Base-by-base conservation (phyloP, 2,329 filamentous ascomycete species). In the Fusarium verrucosum region DNA sequence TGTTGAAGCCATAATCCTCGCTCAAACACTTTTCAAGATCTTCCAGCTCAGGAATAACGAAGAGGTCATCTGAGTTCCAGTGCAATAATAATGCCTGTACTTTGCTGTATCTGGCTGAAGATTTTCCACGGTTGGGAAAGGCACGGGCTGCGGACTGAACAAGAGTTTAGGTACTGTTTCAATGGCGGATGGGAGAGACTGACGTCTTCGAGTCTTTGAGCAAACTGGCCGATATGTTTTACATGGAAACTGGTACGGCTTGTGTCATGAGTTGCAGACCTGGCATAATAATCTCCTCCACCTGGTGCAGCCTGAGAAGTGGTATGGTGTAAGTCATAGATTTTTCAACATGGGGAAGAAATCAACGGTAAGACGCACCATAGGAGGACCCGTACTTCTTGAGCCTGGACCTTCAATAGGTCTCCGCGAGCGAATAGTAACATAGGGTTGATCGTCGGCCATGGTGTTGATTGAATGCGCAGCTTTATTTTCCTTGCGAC, bases 161-260 rank as follows among this genome's bases (percentile, higher is more conserved):
- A 40, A 25, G 30, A 42, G 23, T 42, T 69, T 53, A 62, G 62
- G 47, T 23, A 17, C 10, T 32, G 30, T 4, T 17, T 7, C 17
- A 20, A 19, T 43, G 28, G 46, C 22, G 22, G 52, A 50, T 26
- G 30, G 23, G 11, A 28, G 23, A 35, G 54, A 79, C 82, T 59
- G 73, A 85, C 83, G 58, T 85, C 81, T 77, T 87, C 81, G 23
- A 87, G 78, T 28, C 80, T 81, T 68, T 81, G 78, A 19, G 83
- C 84, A 68, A 86, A 87, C 53, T 81, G 79, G 44, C 81, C 79
- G 37, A 87, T 77, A 57, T 85, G 79, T 73, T 85, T 86, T 47
- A 87, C 80, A 72, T 87, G 84, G 61, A 84, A 86, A 75, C 77
- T 85, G 5, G 85, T 83, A 37, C 84, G 82, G 68, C 84, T 85